Evolutionary conservation across 2,329 filamentous ascomycete species (phyloP).

Genomic region (Aspergillus arachidicola): DNA sequence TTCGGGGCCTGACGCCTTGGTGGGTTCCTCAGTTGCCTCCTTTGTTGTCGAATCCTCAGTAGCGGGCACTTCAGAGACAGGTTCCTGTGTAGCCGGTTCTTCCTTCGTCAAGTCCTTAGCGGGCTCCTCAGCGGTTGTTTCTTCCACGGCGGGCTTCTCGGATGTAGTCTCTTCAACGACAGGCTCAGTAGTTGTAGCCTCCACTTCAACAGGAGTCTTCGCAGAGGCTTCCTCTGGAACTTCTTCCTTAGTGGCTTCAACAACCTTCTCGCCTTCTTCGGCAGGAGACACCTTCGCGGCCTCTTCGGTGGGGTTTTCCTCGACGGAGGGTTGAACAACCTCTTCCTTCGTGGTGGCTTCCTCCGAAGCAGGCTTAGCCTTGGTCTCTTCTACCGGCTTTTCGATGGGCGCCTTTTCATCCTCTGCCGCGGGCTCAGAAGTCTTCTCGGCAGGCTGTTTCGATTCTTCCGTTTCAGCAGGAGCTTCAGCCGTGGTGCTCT

Average conservation of each 20-base stretch:
- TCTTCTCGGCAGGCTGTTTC: slow-evolving; percentile 9
- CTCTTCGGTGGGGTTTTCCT: slow-evolving; percentile 11
- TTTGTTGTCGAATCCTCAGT: slow-evolving; percentile 1
- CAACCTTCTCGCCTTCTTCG: slow-evolving; percentile 7
- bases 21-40: slow-evolving; percentile 1
- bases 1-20: slow-evolving; percentile 7
- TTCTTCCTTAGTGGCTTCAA: slow-evolving; percentile 5
- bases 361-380: background rate
- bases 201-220: slow-evolving; percentile 5
- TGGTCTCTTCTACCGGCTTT: background rate
- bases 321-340: background rate
- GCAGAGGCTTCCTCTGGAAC: background rate
- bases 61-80: slow-evolving; percentile 5
- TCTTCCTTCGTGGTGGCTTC: slow-evolving; percentile 1
- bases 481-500: background rate
- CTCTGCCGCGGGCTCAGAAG: slow-evolving; percentile 10
- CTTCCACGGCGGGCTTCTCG: slow-evolving; percentile 1
- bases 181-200: slow-evolving; percentile 6
- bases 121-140: slow-evolving; percentile 6
- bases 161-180: slow-evolving; percentile 5
- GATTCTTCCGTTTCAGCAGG: background rate
- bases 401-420: slow-evolving; percentile 2
- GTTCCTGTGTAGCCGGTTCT: background rate
- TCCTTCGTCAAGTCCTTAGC: slow-evolving; percentile 6
- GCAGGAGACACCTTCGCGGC: slow-evolving; percentile 7